phyloP scores from a whole-genome alignment of 2,329 filamentous ascomycete genomes.

The Lojkania enalia region DNA sequence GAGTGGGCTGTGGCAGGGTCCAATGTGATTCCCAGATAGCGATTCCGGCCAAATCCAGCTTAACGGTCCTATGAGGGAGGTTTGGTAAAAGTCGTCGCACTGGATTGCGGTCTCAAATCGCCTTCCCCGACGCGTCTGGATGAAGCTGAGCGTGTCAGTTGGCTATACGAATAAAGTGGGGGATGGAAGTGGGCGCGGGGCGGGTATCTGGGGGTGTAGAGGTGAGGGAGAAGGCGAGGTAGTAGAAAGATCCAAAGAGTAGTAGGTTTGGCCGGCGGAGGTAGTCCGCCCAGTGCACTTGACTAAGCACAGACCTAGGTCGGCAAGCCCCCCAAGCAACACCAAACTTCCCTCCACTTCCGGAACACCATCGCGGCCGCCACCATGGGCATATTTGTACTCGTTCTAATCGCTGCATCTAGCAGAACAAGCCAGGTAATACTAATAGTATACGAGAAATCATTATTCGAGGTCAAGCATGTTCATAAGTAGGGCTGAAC shows the following conservation, averaged over 20 bases:
- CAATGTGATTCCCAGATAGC: slow-evolving; percentile 17
- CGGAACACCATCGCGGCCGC: slow-evolving; percentile 26
- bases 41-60: slow-evolving; percentile 15
- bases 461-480: too few relatives aligned
- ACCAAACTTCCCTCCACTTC: slow-evolving; percentile 27
- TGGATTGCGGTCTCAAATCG: slow-evolving; percentile 32
- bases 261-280: background rate
- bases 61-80: slow-evolving; percentile 23
- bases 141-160: slow-evolving; percentile 50
- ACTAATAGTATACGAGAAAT: background rate
- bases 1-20: slow-evolving; percentile 1
- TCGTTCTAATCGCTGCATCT: slow-evolving; percentile 60
- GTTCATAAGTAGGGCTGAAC: too few relatives aligned
- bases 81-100: slow-evolving; percentile 37
- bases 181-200: slow-evolving; percentile 31
- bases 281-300: too few relatives aligned
- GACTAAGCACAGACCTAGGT: background rate
- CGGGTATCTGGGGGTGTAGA: slow-evolving; percentile 33
- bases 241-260: slow-evolving; percentile 29
- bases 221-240: slow-evolving; percentile 41
- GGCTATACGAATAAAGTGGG: slow-evolving; percentile 31
- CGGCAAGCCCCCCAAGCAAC: slow-evolving; percentile 20
- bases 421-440: slow-evolving; percentile 8
- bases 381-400: slow-evolving; percentile 63
- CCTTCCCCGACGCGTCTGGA: slow-evolving; percentile 44